Conservation (phyloP, 2,329 filamentous ascomycete genomes). For the Trichoderma harzianum region DNA sequence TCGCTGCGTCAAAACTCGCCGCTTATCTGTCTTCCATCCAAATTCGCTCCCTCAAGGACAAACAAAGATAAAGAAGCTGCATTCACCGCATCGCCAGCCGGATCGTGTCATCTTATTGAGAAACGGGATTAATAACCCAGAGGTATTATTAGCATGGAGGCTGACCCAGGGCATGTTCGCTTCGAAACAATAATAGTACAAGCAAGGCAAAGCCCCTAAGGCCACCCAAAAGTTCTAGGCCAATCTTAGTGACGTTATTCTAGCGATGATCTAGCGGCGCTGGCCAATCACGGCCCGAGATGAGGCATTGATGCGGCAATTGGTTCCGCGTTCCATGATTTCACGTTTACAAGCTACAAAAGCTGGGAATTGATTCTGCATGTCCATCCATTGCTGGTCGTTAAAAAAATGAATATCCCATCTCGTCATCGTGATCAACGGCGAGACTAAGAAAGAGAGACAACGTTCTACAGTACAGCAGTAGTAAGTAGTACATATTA, state of each 20-base stretch:
- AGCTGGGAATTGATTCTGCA: not conserved
- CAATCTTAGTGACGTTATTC: not conserved
- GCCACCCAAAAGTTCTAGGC: not conserved
- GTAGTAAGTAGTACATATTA: not conserved
- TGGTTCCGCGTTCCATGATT: not conserved
- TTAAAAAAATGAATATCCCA: not conserved
- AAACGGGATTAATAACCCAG: not conserved
- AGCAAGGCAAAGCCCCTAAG: not conserved
- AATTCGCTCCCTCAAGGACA: not conserved
- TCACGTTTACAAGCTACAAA: not conserved
- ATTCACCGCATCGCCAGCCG: not conserved
- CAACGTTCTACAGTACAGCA: not conserved
- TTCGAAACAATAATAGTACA: not conserved
- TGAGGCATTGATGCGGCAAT: not conserved
- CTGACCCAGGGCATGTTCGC: not conserved
- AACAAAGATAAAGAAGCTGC: not conserved
- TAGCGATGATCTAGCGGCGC: not conserved
- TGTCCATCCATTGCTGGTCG: not conserved
- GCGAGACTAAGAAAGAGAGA: not conserved
- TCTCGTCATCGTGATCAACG: constrained; percentile 1
- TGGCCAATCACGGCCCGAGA: not conserved
- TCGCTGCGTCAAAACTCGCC: not conserved
- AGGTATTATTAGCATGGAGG: not conserved
- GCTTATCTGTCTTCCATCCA: not conserved
- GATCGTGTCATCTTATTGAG: not conserved